Evolutionary conservation across 805 yeast species (phyloP), one percentile per base, ranked within the genome.

Genomic region (Metschnikowia peoriensis): DNA sequence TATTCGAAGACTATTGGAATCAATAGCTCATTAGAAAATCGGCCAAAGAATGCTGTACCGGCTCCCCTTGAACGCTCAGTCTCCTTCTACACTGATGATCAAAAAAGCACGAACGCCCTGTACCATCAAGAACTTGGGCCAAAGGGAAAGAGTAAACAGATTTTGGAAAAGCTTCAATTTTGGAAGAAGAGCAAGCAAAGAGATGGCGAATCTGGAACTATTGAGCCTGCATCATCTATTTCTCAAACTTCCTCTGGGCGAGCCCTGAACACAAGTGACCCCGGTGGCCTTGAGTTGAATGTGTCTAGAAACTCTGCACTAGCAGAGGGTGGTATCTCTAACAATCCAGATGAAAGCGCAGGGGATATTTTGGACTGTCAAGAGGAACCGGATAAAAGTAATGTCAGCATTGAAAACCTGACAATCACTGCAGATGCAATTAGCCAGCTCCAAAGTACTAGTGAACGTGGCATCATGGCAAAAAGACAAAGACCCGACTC

Each of bases 401-500:
- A 46, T 28, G 22, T 28, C n/a, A 43, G 28, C 39, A 17, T 38
- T 9, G 47, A 46, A 16, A 32, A 46, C 12, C 41, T 38, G 40
- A 40, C 41, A 11, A 15, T 39, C 27, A 41, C 48, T n/a, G 42
- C 39, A 5, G 40, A 28, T 28, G 43, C 49, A 4, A 41, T 7
- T 14, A 15, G 15, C 4, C 32, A 22, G 14, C 7, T 14, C 11
- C 39, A 12, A 6, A 9, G 10, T 7, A 9, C 48, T 15, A 22
- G 34, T n/a, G 52, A 41, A 27, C 22, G 16, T 16, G 44, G 44
- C 38, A 41, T 35, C n/a, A 28, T 42, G 28, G 10, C 38, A 12
- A 55, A 54, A 32, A 52, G 60, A 28, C 51, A 69, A 7, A 60
- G 79, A 49, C 79, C 79, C 7, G 67, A 73, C 15, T 72, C 77